Conservation (phyloP, 192 early-diverging fungal genomes). For the Coemansia sp. region DNA sequence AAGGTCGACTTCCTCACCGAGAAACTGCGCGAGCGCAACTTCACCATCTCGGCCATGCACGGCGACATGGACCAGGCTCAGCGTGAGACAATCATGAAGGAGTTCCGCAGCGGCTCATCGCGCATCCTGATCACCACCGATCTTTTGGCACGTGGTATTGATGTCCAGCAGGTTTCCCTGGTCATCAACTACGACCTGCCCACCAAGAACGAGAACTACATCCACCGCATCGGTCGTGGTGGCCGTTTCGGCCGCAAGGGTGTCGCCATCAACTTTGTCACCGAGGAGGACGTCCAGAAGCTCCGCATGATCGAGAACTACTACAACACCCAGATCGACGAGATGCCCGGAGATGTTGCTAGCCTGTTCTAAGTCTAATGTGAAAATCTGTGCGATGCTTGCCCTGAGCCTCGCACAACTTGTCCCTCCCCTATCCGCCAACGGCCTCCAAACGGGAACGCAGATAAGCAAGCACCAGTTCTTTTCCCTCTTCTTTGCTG, state of each 20-base stretch:
- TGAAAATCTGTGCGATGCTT: not conserved
- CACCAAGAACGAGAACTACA: constrained; percentile 98
- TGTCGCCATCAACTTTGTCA: constrained; percentile 99
- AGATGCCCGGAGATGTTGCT: constrained; percentile 99
- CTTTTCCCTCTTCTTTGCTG: not conserved
- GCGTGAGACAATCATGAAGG: constrained; percentile 98
- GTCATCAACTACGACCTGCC: constrained; percentile 99
- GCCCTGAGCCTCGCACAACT: constrained; percentile 1
- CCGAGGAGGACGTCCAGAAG: constrained; percentile 89
- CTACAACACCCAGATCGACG: constrained; percentile 99
- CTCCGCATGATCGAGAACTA: constrained; percentile 89
- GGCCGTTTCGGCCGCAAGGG: constrained; percentile 99
- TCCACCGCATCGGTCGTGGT: constrained; percentile 99
- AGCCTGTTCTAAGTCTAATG: constrained; percentile 66
- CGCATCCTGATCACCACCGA: constrained; percentile 98
- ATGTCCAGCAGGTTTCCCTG: constrained; percentile 99
- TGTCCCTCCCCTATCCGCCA: not conserved
- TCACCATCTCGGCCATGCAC: constrained; percentile 99
- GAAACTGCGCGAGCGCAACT: constrained; percentile 85
- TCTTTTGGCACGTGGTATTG: constrained; percentile 97
- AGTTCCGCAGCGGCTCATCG: constrained; percentile 97
- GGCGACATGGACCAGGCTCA: constrained; percentile 98
- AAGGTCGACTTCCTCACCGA: constrained; percentile 99
- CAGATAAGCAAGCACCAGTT: not conserved
- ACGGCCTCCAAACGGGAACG: not conserved